Evolutionary conservation across 2,329 filamentous ascomycete genomes (phyloP), one percentile per base, ranked within the genome.

Genomic region (Cercospora canescens): DNA sequence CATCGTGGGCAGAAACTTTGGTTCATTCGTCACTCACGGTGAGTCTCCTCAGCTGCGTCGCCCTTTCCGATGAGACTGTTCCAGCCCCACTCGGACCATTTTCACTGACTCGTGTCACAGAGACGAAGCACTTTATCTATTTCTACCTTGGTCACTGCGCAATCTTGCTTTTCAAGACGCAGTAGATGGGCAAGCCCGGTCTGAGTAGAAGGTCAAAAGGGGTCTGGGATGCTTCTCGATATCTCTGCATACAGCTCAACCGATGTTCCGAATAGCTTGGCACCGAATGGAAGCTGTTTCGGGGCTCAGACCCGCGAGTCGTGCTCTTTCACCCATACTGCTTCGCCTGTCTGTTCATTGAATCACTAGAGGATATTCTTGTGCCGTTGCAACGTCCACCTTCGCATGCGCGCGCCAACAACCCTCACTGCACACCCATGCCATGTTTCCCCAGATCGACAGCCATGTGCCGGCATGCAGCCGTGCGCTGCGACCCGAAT

Each of bases 121-220:
- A 98, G 81, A 98, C 95, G 30, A 98, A 98, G 84, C 95, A 99
- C 82, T 99, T 99, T 85, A 97, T 99, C 80, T 99, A 99, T 85
- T 99, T 99, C 85, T 99, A 99, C 84, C 91, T 99, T 67, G 95
- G 95, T 62, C 95, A 98, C 85, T 97, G 93, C 81, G 95, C 95
- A 67, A 98, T 99, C 78, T 87, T 99, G 64, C 89, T 99, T 61
- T 99, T 98, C 89, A 99, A 99, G 87, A 99, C 95, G 45, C 94
- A 97, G 88, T 98, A 89, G 77, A 35, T 7, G 12, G 28, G 26
- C 2, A 12, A 34, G 28, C 2, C n/a, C 11, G 14, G 32, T 14
- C 52, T 14, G 26, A 24, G n/a, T 16, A 56, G 28, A n/a, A 35
- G n/a, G 14, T 35, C 32, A 28, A 26, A 14, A 50, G 45, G 45